Percentiles rank a stretch among this genome's conserved stretches.
Evolutionary conservation across 352 stramenopile genomes (phyloP).

Genomic region (Phytophthora parvispora): DNA sequence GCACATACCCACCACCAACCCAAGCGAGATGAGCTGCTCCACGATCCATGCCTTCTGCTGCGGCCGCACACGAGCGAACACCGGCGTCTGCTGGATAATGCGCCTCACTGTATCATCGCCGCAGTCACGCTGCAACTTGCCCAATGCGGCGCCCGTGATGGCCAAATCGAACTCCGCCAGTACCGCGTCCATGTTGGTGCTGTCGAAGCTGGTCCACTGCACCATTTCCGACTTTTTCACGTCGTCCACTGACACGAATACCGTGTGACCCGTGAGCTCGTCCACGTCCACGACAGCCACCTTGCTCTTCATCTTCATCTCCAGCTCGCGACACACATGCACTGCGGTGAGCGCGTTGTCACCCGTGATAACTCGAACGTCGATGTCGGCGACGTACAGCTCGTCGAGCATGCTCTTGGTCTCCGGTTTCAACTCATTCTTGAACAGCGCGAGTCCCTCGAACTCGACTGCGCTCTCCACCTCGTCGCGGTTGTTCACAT

Average conservation of each 20-base stretch:
- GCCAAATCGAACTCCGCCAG: slow-evolving; percentile 46
- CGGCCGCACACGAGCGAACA: slow-evolving; percentile 65
- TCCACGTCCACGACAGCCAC: slow-evolving; percentile 57
- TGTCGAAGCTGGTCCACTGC: slow-evolving; percentile 41
- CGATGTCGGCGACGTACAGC: slow-evolving; percentile 69
- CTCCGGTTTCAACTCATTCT: slow-evolving; percentile 87
- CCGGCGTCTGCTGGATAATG: slow-evolving; percentile 44
- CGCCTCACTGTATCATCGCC: slow-evolving; percentile 43
- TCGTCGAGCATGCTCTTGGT: slow-evolving; percentile 70
- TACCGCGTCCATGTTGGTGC: slow-evolving; percentile 35
- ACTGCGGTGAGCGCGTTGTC: slow-evolving; percentile 72
- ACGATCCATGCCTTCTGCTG: slow-evolving; percentile 68
- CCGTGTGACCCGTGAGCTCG: slow-evolving; percentile 11
- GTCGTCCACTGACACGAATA: slow-evolving; percentile 47
- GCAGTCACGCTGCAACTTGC: slow-evolving; percentile 36
- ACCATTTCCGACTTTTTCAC: slow-evolving; percentile 35
- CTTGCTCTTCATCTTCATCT: slow-evolving; percentile 50
- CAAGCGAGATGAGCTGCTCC: slow-evolving; percentile 53
- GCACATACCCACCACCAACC: slow-evolving; percentile 58
- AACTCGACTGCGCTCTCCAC: slow-evolving; percentile 76
- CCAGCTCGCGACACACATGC: slow-evolving; percentile 49
- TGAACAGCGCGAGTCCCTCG: slow-evolving; percentile 82
- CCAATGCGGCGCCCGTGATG: slow-evolving; percentile 56
- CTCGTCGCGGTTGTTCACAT: slow-evolving; percentile 36
- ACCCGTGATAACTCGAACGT: slow-evolving; percentile 84